A percentile compares a stretch with the other conserved stretches of the same genome.
These are phyloP conservation scores for Beauveria asiatica DNA, from an alignment of 2,329 filamentous ascomycete genomes.

Conservation along the genomic window DNA sequence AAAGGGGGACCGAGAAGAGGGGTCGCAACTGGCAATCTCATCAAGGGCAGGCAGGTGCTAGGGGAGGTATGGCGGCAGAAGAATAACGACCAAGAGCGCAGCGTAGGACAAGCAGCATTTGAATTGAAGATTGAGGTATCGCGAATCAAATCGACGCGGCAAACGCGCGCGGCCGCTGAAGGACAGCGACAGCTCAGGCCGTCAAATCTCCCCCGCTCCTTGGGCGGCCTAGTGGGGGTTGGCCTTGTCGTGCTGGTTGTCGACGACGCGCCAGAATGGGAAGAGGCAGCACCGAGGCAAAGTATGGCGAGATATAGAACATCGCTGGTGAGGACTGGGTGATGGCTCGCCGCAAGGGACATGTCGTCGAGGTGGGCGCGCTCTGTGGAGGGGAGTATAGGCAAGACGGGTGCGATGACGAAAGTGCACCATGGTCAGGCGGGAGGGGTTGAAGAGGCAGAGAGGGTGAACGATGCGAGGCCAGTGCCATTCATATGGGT, in stretches of 20 bases:
- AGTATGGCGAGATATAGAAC: neutral
- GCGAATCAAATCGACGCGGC: neutral
- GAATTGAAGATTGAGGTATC: neutral
- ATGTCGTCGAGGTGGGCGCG: neutral
- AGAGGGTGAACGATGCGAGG: neutral
- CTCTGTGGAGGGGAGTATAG: neutral
- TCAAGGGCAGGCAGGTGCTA: slow-evolving; percentile 8
- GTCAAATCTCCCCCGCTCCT: slow-evolving; percentile 8
- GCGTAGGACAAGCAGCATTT: neutral
- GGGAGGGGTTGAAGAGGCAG: slow-evolving; percentile 5
- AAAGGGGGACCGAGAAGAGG: slow-evolving; percentile 13
- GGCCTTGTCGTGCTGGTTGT: neutral
- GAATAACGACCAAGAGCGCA: neutral
- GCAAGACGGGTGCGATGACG: slow-evolving; percentile 2
- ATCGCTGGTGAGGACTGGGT: neutral
- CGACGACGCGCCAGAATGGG: neutral
- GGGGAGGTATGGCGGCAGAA: neutral
- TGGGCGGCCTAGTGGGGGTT: slow-evolving; percentile 10
- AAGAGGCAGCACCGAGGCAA: neutral
- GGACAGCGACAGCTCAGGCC: neutral
- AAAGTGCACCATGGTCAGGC: neutral
- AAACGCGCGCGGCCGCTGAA: neutral
- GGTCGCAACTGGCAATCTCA: neutral
- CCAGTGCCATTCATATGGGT: neutral
- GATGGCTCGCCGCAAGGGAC: neutral